Evolutionary conservation across 495 filamentous ascomycete species (phyloP).

Genomic region (Hypoxylon fragiforme): DNA sequence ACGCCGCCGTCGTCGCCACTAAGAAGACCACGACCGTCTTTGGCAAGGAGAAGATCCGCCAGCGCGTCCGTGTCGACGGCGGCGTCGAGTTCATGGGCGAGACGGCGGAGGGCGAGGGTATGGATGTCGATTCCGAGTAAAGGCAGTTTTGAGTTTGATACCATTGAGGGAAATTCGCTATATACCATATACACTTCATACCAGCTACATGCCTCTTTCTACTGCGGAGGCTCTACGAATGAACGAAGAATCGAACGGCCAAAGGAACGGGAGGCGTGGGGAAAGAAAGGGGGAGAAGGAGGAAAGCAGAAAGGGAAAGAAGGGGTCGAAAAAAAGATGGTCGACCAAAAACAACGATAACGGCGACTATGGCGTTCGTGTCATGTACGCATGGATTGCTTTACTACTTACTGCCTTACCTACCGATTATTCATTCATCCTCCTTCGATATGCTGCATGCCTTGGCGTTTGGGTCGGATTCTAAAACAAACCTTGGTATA

Average conservation of each 20-base stretch:
- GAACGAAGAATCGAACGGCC: too few relatives aligned
- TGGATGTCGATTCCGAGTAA: constrained; percentile 68
- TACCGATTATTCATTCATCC: too few relatives aligned
- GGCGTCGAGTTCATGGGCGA: constrained; percentile 60
- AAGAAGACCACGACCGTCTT: constrained; percentile 52
- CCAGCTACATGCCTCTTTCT: too few relatives aligned
- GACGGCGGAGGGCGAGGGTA: constrained; percentile 44
- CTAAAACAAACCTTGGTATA: too few relatives aligned
- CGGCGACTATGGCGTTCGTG: constrained; percentile 21
- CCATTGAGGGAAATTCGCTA: too few relatives aligned
- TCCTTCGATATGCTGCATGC: too few relatives aligned
- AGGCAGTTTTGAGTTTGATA: constrained; percentile 7
- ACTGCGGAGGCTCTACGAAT: too few relatives aligned
- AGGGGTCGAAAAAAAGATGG: constrained; percentile 1
- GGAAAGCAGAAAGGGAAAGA: not conserved
- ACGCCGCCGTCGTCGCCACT: constrained; percentile 38
- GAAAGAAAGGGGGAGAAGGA: not conserved
- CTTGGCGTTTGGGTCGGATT: constrained; percentile 29
- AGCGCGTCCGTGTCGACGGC: constrained; percentile 66
- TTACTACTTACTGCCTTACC: constrained; percentile 14
- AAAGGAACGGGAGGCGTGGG: too few relatives aligned
- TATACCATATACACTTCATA: too few relatives aligned
- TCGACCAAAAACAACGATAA: too few relatives aligned
- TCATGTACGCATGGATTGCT: constrained; percentile 3
- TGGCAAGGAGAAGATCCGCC: constrained; percentile 64